phyloP scores from a whole-genome alignment of 148 eudicot genomes.

The Arctostaphylos glauca region DNA sequence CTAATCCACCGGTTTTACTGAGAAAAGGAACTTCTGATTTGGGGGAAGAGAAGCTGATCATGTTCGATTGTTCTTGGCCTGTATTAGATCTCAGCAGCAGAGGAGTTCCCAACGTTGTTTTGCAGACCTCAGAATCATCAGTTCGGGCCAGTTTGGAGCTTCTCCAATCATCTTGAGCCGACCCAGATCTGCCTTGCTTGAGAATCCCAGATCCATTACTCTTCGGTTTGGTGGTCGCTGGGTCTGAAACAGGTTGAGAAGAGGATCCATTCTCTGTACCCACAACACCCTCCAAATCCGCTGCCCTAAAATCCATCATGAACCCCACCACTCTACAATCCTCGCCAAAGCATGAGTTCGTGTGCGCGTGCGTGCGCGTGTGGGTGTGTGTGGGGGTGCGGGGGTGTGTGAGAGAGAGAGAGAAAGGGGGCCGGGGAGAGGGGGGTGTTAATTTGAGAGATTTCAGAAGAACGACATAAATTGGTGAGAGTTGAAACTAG shows the following conservation, averaged over 20 bases:
- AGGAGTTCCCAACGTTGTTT: constrained; percentile 14
- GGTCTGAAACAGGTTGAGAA: constrained; percentile 5
- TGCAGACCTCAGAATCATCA: constrained; percentile 24
- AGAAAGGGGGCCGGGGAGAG: neutral
- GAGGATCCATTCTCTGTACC: constrained; percentile 6
- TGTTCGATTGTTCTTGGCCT: constrained; percentile 35
- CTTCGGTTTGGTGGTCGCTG: constrained; percentile 19
- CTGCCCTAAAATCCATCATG: neutral
- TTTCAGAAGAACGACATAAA: neutral
- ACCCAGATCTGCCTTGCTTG: constrained; percentile 60
- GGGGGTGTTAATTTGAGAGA: neutral
- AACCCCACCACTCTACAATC: neutral
- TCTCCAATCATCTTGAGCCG: constrained; percentile 29
- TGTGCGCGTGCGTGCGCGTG: neutral
- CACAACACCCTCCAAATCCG: constrained; percentile 23
- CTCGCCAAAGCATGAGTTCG: neutral
- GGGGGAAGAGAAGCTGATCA: constrained; percentile 64
- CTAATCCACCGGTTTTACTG: constrained; percentile 33
- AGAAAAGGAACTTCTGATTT: constrained; percentile 33
- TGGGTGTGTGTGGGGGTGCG: neutral
- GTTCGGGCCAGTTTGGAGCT: constrained; percentile 37
- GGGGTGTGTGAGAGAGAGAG: neutral
- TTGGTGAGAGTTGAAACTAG: neutral
- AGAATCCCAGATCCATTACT: constrained; percentile 46
- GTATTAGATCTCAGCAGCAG: constrained; percentile 39